phyloP scores from a whole-genome alignment of 352 stramenopile species.

The Pythium pyrilobum region DNA sequence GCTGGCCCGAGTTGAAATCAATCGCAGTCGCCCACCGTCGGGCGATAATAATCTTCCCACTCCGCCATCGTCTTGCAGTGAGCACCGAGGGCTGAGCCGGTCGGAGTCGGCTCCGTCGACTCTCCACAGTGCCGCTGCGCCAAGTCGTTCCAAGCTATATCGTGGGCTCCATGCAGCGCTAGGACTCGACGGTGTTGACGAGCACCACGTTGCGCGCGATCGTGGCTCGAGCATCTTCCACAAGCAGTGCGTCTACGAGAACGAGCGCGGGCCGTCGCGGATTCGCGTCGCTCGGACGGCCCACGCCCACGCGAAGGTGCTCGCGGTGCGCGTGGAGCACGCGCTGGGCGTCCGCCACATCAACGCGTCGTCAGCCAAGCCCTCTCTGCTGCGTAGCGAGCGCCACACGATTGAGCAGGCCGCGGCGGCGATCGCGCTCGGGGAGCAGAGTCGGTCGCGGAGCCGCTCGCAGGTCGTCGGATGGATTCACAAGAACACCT shows the following conservation, averaged over 20 bases:
- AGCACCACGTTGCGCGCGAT: constrained; percentile 33
- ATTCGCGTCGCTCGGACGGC: constrained; percentile 43
- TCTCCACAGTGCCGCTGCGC: constrained; percentile 4
- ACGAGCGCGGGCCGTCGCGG: constrained; percentile 23
- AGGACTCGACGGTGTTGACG: constrained; percentile 15
- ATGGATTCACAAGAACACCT: background rate
- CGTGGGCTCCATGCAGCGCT: constrained; percentile 40
- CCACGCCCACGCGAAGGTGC: constrained; percentile 29
- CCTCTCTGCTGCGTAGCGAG: constrained; percentile 32
- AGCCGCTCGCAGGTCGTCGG: background rate
- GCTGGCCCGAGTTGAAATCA: background rate
- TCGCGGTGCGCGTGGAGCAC: constrained; percentile 35
- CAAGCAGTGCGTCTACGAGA: constrained; percentile 35
- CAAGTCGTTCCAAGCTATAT: constrained; percentile 26
- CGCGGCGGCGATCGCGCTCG: constrained; percentile 12
- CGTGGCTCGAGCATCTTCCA: constrained; percentile 45
- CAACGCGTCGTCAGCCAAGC: constrained; percentile 4
- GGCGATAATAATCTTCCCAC: background rate
- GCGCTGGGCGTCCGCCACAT: constrained; percentile 31
- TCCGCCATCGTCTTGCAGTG: background rate
- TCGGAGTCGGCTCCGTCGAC: constrained; percentile 47
- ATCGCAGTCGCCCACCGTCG: background rate
- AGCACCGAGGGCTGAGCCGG: constrained; percentile 12
- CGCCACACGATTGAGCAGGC: constrained; percentile 32
- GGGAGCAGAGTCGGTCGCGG: constrained; percentile 16